phyloP scores from a whole-genome alignment of 805 yeast genomes.

The Starmerella powellii region DNA sequence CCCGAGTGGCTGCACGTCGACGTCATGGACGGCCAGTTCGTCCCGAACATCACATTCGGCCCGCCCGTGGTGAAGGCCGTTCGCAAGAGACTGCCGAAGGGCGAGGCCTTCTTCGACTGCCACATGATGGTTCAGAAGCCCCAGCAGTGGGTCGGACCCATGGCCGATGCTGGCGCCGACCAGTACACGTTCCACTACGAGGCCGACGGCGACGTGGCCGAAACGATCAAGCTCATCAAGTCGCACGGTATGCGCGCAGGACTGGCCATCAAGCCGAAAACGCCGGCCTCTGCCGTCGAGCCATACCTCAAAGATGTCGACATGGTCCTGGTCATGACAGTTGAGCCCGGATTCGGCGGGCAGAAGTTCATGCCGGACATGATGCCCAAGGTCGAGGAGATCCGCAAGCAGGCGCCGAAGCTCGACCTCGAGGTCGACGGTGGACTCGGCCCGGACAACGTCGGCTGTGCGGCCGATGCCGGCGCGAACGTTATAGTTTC shows the following conservation, averaged over 20 bases:
- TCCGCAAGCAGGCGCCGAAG: constrained; percentile 62
- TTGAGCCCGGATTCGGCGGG: constrained; percentile 98
- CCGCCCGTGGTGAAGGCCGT: constrained; percentile 75
- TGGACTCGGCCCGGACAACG: constrained; percentile 78
- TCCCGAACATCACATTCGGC: constrained; percentile 91
- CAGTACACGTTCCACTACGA: constrained; percentile 95
- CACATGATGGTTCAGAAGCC: constrained; percentile 96
- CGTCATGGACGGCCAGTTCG: constrained; percentile 98
- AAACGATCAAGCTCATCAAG: constrained; percentile 64
- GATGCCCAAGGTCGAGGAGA: constrained; percentile 86
- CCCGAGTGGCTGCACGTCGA: constrained; percentile 98
- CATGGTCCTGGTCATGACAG: constrained; percentile 96
- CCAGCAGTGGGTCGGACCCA: constrained; percentile 83
- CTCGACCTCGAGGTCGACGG: constrained; percentile 94
- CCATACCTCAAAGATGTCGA: constrained; percentile 69
- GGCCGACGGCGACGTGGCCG: constrained; percentile 61
- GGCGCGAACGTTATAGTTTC: constrained; percentile 98
- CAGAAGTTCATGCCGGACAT: constrained; percentile 88
- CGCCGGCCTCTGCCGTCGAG: constrained; percentile 69
- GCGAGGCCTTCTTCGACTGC: constrained; percentile 67
- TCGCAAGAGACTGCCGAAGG: constrained; percentile 64
- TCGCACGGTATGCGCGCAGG: constrained; percentile 81
- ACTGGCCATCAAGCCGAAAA: constrained; percentile 87
- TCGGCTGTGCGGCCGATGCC: constrained; percentile 80
- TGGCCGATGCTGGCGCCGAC: constrained; percentile 90